These are phyloP conservation scores for Naganishia cerealis DNA, from an alignment of 1,284 basidiomycete genomes.

Conservation along the genomic window DNA sequence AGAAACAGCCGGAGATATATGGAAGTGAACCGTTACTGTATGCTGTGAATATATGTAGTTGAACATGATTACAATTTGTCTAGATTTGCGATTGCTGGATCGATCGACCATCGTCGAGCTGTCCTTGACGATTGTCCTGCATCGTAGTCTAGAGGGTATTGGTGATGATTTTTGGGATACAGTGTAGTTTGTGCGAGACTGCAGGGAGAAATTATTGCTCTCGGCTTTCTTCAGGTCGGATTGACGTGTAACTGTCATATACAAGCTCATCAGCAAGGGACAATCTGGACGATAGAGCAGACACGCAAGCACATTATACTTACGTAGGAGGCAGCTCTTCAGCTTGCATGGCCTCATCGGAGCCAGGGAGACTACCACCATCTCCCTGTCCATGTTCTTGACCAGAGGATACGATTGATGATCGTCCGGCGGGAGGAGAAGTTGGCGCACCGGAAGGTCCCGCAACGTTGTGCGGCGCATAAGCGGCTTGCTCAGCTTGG, in stretches of 20 bases:
- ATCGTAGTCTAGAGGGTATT: not conserved
- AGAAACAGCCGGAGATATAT: not conserved
- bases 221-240: conserved; percentile 17
- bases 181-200: not conserved
- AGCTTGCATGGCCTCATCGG: not conserved
- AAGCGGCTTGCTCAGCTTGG: conserved; percentile 5
- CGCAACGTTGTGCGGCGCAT: not conserved
- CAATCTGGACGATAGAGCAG: not conserved
- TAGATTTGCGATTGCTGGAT: conserved; percentile 1
- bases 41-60: conserved; percentile 21
- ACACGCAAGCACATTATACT: not conserved
- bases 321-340: conserved; percentile 22
- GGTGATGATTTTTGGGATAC: not conserved
- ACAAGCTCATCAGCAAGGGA: not conserved
- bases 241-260: conserved; percentile 7
- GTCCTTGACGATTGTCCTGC: not conserved
- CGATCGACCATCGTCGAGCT: not conserved
- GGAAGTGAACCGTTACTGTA: conserved; percentile 1
- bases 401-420: conserved; percentile 5
- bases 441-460: conserved; percentile 8
- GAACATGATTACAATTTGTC: conserved; percentile 7
- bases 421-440: conserved; percentile 13
- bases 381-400: not conserved
- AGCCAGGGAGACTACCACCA: conserved; percentile 6
- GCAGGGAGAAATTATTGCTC: not conserved